These are phyloP conservation scores for Neofusicoccum laricinum DNA, from an alignment of 2,329 filamentous ascomycete genomes.

Conservation along the genomic window DNA sequence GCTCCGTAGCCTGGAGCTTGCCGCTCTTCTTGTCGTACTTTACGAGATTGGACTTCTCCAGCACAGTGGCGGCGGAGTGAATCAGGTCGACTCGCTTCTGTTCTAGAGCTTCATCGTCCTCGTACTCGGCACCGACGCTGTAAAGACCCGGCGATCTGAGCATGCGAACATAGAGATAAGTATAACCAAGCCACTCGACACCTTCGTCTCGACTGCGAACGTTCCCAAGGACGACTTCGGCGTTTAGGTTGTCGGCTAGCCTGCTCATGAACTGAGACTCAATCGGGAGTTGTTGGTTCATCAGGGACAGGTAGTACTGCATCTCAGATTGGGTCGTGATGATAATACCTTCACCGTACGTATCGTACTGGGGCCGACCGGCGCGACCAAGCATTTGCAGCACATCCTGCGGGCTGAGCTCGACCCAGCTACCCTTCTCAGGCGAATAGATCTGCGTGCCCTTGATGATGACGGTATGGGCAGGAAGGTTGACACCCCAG, in stretches of 20 bases:
- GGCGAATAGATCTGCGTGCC: conserved; percentile 97
- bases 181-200: conserved; percentile 99
- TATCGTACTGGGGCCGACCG: conserved; percentile 93
- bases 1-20: conserved; percentile 83
- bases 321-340: conserved; percentile 94
- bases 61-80: conserved; percentile 82
- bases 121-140: conserved; percentile 93
- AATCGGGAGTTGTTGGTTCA: conserved; percentile 96
- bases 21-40: conserved; percentile 96
- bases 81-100: conserved; percentile 97
- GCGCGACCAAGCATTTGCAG: conserved; percentile 98
- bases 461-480: conserved; percentile 98
- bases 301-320: conserved; percentile 92
- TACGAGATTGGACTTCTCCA: conserved; percentile 83
- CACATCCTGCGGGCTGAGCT: conserved; percentile 94
- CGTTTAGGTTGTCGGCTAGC: conserved; percentile 92
- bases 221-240: conserved; percentile 92
- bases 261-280: conserved; percentile 94
- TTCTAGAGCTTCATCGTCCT: conserved; percentile 84
- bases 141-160: conserved; percentile 91
- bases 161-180: conserved; percentile 97
- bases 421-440: conserved; percentile 98
- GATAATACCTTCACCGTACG: conserved; percentile 97
- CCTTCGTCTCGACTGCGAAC: conserved; percentile 88
- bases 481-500: conserved; percentile 97